phyloP scores from a whole-genome alignment of 2,329 filamentous ascomycete genomes.

The Fusarium torulosum region DNA sequence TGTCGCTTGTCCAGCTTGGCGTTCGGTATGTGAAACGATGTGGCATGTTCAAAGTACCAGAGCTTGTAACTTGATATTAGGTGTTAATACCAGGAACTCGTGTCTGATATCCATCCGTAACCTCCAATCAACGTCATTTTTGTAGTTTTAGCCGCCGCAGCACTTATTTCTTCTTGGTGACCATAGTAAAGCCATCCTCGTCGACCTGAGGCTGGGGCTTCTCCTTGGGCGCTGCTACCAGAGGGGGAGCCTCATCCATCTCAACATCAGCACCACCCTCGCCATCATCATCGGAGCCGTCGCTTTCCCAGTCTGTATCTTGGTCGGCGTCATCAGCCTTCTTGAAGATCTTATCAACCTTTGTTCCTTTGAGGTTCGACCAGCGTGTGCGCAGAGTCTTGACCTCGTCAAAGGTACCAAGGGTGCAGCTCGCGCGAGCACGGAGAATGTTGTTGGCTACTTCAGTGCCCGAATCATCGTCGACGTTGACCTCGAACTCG shows the following conservation, averaged over 20 bases:
- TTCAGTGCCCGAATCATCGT: conserved; percentile 85
- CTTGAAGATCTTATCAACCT: conserved; percentile 66
- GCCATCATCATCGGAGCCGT: conserved; percentile 71
- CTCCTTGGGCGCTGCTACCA: conserved; percentile 70
- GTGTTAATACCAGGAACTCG: conserved; percentile 46
- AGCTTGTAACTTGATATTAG: conserved; percentile 45
- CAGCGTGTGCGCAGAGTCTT: conserved; percentile 73
- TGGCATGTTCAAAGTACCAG: conserved; percentile 37
- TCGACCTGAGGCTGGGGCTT: conserved; percentile 79
- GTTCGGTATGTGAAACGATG: conserved; percentile 49
- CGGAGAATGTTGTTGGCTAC: conserved; percentile 80
- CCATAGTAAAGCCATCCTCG: conserved; percentile 84
- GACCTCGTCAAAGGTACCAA: conserved; percentile 75
- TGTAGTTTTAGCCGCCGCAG: conserved; percentile 39
- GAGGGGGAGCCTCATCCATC: conserved; percentile 76
- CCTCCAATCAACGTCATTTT: conserved; percentile 7
- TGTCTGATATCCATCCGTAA: conserved; percentile 27
- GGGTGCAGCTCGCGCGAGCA: conserved; percentile 72
- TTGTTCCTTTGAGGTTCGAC: conserved; percentile 70
- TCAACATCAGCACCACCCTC: conserved; percentile 70
- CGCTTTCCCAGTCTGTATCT: conserved; percentile 72
- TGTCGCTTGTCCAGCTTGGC: conserved; percentile 49
- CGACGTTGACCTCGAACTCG: conserved; percentile 93
- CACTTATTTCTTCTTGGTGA: conserved; percentile 68
- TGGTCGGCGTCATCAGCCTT: conserved; percentile 67